Evolutionary conservation across 2,329 filamentous ascomycete species (phyloP).

Genomic region (Neofusicoccum ribis): DNA sequence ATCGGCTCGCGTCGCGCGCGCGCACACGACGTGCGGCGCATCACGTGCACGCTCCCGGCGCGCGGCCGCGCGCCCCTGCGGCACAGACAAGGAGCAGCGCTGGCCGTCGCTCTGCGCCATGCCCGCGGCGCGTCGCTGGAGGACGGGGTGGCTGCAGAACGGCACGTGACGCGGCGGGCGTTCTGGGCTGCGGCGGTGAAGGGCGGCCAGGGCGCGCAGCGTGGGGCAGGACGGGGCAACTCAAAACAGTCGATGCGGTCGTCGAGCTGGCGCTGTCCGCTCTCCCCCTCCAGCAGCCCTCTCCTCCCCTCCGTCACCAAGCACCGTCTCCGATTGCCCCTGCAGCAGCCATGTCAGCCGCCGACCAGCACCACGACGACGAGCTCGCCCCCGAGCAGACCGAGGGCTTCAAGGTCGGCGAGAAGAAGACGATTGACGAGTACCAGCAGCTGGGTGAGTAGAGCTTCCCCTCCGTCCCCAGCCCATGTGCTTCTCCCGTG

Average conservation of each 20-base stretch:
- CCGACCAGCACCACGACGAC: slow-evolving; percentile 56
- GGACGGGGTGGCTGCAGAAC: slow-evolving; percentile 4
- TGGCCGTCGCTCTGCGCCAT: background rate
- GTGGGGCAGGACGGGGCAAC: slow-evolving; percentile 17
- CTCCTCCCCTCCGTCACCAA: background rate
- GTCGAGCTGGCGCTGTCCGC: slow-evolving; percentile 11
- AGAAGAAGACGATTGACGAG: slow-evolving; percentile 97
- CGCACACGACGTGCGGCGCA: background rate
- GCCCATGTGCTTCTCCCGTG: slow-evolving; percentile 7
- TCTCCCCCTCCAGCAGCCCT: slow-evolving; percentile 2
- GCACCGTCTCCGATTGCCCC: slow-evolving; percentile 19
- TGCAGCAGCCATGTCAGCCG: slow-evolving; percentile 28
- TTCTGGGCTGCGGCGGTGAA: slow-evolving; percentile 13
- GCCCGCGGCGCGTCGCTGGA: background rate
- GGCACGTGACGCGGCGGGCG: slow-evolving; percentile 7
- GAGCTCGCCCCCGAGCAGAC: slow-evolving; percentile 86
- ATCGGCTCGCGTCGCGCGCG: background rate
- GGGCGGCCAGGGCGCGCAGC: slow-evolving; percentile 7
- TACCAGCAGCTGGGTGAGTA: slow-evolving; percentile 88
- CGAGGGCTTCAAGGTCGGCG: slow-evolving; percentile 95
- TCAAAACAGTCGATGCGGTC: slow-evolving; percentile 13
- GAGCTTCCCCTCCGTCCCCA: background rate
- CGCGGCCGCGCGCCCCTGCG: background rate
- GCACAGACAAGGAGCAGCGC: background rate
- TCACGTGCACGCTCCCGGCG: background rate